phyloP scores from a whole-genome alignment of 2,329 filamentous ascomycete species.

The Geosmithia flava region DNA sequence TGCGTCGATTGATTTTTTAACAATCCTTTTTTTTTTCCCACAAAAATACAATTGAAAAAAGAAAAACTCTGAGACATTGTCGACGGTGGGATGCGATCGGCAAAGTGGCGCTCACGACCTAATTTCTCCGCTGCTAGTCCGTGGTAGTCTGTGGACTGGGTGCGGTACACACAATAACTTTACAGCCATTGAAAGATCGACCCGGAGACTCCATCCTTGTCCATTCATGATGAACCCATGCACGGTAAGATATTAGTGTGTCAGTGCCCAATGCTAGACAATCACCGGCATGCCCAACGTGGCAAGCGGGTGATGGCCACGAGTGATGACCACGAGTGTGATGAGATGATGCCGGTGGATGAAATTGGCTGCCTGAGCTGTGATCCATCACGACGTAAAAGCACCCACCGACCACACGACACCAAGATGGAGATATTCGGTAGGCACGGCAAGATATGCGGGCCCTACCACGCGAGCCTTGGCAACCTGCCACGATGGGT shows the following conservation, averaged over 20 bases:
- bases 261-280: background rate
- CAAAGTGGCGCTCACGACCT: background rate
- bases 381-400: background rate
- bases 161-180: background rate
- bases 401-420: background rate
- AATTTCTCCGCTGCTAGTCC: background rate
- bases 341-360: background rate
- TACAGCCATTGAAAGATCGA: background rate
- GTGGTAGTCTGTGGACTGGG: background rate
- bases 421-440: background rate
- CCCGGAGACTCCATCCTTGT: too few relatives aligned
- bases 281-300: background rate
- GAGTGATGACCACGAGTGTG: too few relatives aligned
- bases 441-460: background rate
- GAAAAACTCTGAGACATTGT: background rate
- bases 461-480: too few relatives aligned
- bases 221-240: background rate
- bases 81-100: background rate
- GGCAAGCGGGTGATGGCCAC: background rate
- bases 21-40: too few relatives aligned
- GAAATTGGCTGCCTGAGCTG: background rate
- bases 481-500: too few relatives aligned
- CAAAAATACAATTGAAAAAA: too few relatives aligned
- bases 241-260: background rate
- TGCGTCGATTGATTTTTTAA: background rate